A percentile compares a stretch with the other conserved stretches of the same genome.
Conservation (phyloP, 2,329 filamentous ascomycete species). For the Arthroderma uncinatum region DNA sequence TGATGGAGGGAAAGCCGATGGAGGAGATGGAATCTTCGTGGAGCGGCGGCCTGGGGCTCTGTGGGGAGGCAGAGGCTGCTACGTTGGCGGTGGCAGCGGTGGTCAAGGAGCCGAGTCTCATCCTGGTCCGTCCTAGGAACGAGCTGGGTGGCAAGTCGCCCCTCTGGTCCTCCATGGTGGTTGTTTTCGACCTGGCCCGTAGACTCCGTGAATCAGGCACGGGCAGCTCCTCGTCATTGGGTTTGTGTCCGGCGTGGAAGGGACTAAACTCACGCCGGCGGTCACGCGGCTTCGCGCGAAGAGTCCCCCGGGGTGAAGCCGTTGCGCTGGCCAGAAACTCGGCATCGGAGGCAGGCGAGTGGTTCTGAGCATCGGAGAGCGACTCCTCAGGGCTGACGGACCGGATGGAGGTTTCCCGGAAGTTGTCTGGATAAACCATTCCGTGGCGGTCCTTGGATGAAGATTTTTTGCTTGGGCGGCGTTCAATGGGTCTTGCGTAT, state of each 20-base stretch:
- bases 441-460: slow-evolving; percentile 38
- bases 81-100: slow-evolving; percentile 14
- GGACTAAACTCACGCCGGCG: slow-evolving; percentile 23
- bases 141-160: slow-evolving; percentile 28
- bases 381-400: slow-evolving; percentile 37
- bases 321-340: slow-evolving; percentile 25
- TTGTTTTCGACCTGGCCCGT: slow-evolving; percentile 32
- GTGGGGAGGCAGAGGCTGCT: slow-evolving; percentile 4
- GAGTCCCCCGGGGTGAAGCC: slow-evolving; percentile 28
- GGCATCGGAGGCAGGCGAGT: slow-evolving; percentile 31
- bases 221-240: slow-evolving; percentile 26
- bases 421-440: slow-evolving; percentile 37
- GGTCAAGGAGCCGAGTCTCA: slow-evolving; percentile 33
- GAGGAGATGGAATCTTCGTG: slow-evolving; percentile 31
- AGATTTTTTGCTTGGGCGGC: slow-evolving; percentile 38
- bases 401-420: slow-evolving; percentile 35
- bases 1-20: slow-evolving; percentile 40
- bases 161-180: slow-evolving; percentile 34
- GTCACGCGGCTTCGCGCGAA: slow-evolving; percentile 26
- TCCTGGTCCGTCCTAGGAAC: slow-evolving; percentile 25
- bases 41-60: slow-evolving; percentile 24
- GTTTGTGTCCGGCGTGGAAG: slow-evolving; percentile 18
- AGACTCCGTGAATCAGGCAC: slow-evolving; percentile 23
- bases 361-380: slow-evolving; percentile 24
- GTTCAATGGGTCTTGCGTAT: slow-evolving; percentile 33